Conservation (phyloP, 805 yeast species). For the Starmerella floris region DNA sequence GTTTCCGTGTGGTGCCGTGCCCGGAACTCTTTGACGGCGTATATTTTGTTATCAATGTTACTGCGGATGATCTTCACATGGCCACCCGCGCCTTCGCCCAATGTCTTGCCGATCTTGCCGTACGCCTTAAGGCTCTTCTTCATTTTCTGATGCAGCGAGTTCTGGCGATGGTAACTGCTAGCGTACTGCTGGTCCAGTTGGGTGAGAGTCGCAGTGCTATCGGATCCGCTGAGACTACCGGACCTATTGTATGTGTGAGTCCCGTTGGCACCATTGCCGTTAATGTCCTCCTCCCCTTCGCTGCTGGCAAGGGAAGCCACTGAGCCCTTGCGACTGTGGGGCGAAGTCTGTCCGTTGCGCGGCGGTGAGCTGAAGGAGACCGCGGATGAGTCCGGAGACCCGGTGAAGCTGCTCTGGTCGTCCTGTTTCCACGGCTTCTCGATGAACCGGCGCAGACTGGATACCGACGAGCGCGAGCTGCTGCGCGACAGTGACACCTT, state of each 20-base stretch:
- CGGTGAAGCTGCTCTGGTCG: neutral
- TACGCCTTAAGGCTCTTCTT: constrained; percentile 39
- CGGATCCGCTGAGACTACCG: neutral
- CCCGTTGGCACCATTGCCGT: constrained; percentile 5
- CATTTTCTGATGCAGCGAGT: neutral
- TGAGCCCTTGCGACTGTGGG: constrained; percentile 23
- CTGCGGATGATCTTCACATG: constrained; percentile 64
- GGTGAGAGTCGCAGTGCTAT: constrained; percentile 1
- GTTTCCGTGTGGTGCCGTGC: constrained; percentile 60
- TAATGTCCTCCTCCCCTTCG: constrained; percentile 26
- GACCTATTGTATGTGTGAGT: neutral
- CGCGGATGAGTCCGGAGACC: constrained; percentile 18
- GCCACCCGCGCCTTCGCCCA: constrained; percentile 96
- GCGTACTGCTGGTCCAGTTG: constrained; percentile 14
- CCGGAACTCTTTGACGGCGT: constrained; percentile 89
- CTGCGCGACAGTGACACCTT: constrained; percentile 18
- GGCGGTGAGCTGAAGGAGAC: neutral
- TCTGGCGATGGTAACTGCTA: constrained; percentile 2
- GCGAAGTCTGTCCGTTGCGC: neutral
- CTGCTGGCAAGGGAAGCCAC: constrained; percentile 18
- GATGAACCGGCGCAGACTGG: constrained; percentile 35
- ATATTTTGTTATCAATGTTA: constrained; percentile 50
- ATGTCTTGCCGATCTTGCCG: constrained; percentile 66
- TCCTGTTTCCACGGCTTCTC: constrained; percentile 31
- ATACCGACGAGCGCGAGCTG: constrained; percentile 29